phyloP scores from a whole-genome alignment of 257 asterid genomes.

The Datura wrightii region DNA sequence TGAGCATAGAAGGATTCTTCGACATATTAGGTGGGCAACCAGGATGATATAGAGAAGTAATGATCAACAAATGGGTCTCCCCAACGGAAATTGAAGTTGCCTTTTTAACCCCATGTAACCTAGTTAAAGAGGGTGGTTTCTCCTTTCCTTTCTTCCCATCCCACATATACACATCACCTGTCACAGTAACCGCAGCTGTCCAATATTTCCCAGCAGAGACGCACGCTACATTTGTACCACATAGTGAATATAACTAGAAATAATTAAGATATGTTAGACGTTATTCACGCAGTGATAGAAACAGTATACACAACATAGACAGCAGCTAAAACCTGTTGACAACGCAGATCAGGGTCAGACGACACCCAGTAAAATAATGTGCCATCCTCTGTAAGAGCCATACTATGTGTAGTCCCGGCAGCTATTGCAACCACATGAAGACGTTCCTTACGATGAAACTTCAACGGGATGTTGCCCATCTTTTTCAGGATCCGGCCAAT shows the following conservation, averaged over 20 bases:
- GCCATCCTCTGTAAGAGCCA: slow-evolving; percentile 93
- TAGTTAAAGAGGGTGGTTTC: slow-evolving; percentile 60
- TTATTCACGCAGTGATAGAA: neutral
- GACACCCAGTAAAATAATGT: slow-evolving; percentile 91
- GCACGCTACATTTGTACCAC: slow-evolving; percentile 70
- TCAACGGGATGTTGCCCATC: slow-evolving; percentile 63
- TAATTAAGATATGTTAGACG: slow-evolving; percentile 18
- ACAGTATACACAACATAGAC: slow-evolving; percentile 1
- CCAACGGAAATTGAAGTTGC: slow-evolving; percentile 94
- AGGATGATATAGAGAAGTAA: slow-evolving; percentile 92
- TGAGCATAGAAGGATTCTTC: slow-evolving; percentile 42
- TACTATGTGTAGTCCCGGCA: slow-evolving; percentile 88
- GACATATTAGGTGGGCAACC: slow-evolving; percentile 48
- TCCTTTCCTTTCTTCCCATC: slow-evolving; percentile 74
- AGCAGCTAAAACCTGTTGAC: slow-evolving; percentile 69
- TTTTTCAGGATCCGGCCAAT: slow-evolving; percentile 69
- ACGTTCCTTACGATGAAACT: slow-evolving; percentile 86
- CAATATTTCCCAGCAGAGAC: slow-evolving; percentile 96
- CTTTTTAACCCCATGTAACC: slow-evolving; percentile 93
- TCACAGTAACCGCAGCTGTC: slow-evolving; percentile 86
- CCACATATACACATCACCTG: slow-evolving; percentile 92
- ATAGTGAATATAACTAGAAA: slow-evolving; percentile 64
- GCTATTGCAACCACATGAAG: slow-evolving; percentile 79
- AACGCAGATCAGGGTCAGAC: slow-evolving; percentile 74
- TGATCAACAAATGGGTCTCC: slow-evolving; percentile 82